Evolutionary conservation across 148 eudicot genomes (phyloP), one percentile per base, ranked within the genome.

Genomic region (Vaccinium macrocarpon): DNA sequence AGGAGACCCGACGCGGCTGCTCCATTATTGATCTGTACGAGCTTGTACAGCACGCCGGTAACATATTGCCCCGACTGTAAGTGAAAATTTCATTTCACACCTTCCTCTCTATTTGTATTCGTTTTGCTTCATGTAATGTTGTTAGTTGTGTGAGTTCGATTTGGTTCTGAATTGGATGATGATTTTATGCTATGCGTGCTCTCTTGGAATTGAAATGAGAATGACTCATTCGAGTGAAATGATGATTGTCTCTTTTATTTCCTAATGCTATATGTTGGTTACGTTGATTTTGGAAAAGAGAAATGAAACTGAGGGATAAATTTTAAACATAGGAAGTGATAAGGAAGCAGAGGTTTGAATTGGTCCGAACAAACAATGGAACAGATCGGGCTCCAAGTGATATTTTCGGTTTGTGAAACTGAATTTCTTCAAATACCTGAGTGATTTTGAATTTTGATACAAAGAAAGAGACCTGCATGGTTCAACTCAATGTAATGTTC

Each of bases 11-110:
- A 77, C 95, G 98, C 15, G 98, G 98, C 68, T 92, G 94, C 90
- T 93, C 99, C 16, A 91, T 94, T 51, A 91, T 95, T 79, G 99
- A 97, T 91, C 94, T 95, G 15, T 97, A 97, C 64, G 99, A 97
- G 89, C 96, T 97, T 53, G 99, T 95, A 83, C 99, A 97, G 90
- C 98, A 97, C 52, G 99, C 98, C 19, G 98, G 99, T 85, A 97
- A 97, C 90, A 95, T 97, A 14, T 93, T 97, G 86, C 99, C 99
- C 46, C 88, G 99, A 90, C 72, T 95, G 99, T 97, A 89, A 93
- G 99, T 88, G 53, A 21, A 18, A 66, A 35, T 81, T 79, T n/a
- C 64, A 16, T 53, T 29, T 46, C 19, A 27, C 48, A 56, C 16
- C 19, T 57, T 38, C 18, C 77, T 29, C 48, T 38, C 32, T 52